Percentiles rank a stretch among this genome's conserved stretches.
Evolutionary conservation across 2,329 filamentous ascomycete species (phyloP).

Genomic region (Zalaria sp.): DNA sequence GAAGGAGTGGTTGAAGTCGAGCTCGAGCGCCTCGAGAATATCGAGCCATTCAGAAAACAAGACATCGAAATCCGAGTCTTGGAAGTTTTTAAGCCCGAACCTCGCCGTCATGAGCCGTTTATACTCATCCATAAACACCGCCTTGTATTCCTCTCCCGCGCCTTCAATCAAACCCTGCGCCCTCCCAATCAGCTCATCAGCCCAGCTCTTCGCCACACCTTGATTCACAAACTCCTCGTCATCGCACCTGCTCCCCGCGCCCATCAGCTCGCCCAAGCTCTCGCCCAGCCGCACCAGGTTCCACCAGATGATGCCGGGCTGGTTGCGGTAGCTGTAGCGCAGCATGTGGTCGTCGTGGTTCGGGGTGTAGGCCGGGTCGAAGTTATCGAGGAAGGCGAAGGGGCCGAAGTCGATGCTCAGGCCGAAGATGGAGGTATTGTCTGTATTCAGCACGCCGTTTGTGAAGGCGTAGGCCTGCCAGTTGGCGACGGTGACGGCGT

Average conservation of each 20-base stretch:
- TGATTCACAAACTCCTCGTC: constrained; percentile 54
- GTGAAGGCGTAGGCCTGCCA: constrained; percentile 99
- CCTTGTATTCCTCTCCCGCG: constrained; percentile 78
- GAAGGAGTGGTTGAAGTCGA: constrained; percentile 95
- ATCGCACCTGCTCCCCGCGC: constrained; percentile 62
- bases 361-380: constrained; percentile 86
- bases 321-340: constrained; percentile 84
- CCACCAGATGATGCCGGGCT: constrained; percentile 97
- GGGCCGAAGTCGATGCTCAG: constrained; percentile 90
- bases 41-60: constrained; percentile 76
- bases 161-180: constrained; percentile 75
- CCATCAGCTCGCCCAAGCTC: constrained; percentile 74
- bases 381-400: constrained; percentile 95
- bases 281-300: constrained; percentile 88
- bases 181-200: constrained; percentile 56
- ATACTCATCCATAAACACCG: constrained; percentile 80
- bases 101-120: constrained; percentile 68
- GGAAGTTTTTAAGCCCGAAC: constrained; percentile 57
- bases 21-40: constrained; percentile 61
- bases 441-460: constrained; percentile 94
- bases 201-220: constrained; percentile 57
- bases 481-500: constrained; percentile 73
- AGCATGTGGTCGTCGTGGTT: constrained; percentile 89
- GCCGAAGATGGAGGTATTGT: constrained; percentile 86
- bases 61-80: constrained; percentile 62